phyloP scores from a whole-genome alignment of 2,329 filamentous ascomycete genomes.

The Rhytidhysteron rufulum region DNA sequence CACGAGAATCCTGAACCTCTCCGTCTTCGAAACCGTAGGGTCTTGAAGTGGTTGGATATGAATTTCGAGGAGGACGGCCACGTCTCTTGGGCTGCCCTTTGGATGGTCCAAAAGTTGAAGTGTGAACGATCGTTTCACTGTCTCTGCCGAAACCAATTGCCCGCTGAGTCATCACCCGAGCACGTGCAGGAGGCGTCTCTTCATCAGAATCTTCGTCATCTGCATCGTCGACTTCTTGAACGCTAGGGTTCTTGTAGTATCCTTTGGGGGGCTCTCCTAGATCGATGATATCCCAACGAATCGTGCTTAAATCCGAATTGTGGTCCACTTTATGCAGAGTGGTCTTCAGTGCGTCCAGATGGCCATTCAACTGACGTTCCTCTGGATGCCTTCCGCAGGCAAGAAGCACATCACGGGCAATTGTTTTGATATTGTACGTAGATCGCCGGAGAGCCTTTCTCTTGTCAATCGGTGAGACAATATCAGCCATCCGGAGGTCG shows the following conservation, averaged over 20 bases:
- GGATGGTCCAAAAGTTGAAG: conserved; percentile 29
- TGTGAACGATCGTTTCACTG: conserved; percentile 20
- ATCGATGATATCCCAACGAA: conserved; percentile 61
- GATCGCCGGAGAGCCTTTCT: conserved; percentile 47
- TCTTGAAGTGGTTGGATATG: conserved; percentile 13
- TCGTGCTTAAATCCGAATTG: conserved; percentile 52
- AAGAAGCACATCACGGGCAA: conserved; percentile 61
- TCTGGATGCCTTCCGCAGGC: conserved; percentile 59
- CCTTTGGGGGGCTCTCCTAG: conserved; percentile 46
- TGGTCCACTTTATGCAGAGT: conserved; percentile 42
- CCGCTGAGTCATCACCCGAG: conserved; percentile 7
- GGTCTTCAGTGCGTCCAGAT: conserved; percentile 49
- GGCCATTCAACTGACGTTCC: conserved; percentile 56
- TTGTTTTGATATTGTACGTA: conserved; percentile 58
- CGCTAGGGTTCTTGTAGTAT: conserved; percentile 24
- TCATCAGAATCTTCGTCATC: conserved; percentile 34
- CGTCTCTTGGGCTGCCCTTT: conserved; percentile 23
- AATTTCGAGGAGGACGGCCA: conserved; percentile 34
- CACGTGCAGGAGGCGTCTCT: conserved; percentile 13
- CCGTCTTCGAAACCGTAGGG: conserved; percentile 3
- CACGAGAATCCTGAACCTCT: conserved; percentile 9
- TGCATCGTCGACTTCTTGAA: conserved; percentile 24
- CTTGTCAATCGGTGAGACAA: conserved; percentile 46
- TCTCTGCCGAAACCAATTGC: conserved; percentile 16
- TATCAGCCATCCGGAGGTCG: conserved; percentile 15